Conservation (phyloP, 768 basidiomycete species). For the Hericium rajendrae region DNA sequence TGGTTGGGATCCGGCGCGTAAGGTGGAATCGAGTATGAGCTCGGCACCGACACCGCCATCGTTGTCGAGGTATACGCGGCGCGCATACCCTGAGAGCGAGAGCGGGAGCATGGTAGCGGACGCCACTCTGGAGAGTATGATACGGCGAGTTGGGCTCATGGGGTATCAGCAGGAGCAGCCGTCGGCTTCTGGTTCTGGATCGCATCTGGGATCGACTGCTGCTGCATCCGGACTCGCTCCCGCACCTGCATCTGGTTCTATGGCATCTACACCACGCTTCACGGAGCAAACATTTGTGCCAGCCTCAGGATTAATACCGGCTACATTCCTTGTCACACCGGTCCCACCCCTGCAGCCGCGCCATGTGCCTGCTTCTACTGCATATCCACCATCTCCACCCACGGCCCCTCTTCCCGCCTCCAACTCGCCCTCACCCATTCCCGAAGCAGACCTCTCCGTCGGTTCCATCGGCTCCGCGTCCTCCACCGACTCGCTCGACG, state of each 20-base stretch:
- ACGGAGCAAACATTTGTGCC: background rate
- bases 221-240: too few relatives aligned
- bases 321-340: background rate
- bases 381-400: slow-evolving; percentile 19
- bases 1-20: background rate
- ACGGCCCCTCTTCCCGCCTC: slow-evolving; percentile 18
- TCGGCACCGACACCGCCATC: slow-evolving; percentile 65
- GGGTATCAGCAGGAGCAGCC: slow-evolving; percentile 2
- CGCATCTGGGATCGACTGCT: too few relatives aligned
- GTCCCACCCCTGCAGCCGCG: background rate
- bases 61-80: slow-evolving; percentile 51
- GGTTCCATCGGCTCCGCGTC: slow-evolving; percentile 18
- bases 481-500: slow-evolving; percentile 44
- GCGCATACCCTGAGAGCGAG: slow-evolving; percentile 20
- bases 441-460: too few relatives aligned
- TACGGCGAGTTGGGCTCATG: slow-evolving; percentile 46
- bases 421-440: slow-evolving; percentile 1
- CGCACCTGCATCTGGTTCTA: too few relatives aligned
- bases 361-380: background rate
- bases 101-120: slow-evolving; percentile 25
- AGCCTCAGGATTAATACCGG: background rate
- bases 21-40: slow-evolving; percentile 52
- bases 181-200: background rate
- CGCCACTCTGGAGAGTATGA: slow-evolving; percentile 59
- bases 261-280: too few relatives aligned